Evolutionary conservation across 2,329 filamentous ascomycete species (phyloP).

Genomic region (Teratosphaeria viscida): DNA sequence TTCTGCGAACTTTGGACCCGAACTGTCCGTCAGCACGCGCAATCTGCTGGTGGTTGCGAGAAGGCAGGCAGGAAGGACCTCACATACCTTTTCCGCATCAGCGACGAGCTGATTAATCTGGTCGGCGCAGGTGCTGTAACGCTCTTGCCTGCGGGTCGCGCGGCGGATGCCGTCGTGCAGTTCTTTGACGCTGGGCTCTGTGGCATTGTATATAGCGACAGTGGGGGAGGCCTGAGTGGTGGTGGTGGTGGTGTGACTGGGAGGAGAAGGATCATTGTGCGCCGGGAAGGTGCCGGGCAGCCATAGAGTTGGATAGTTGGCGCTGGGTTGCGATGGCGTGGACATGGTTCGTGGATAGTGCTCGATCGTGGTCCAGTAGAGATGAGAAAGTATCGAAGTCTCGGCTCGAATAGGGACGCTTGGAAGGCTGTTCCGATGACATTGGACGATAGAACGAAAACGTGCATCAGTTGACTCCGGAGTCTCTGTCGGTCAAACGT

Average conservation of each 20-base stretch:
- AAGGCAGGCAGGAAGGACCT: no score
- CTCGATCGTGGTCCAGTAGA: background rate
- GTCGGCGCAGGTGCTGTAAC: background rate
- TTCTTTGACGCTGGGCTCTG: background rate
- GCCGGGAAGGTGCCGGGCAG: background rate
- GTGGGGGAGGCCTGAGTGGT: background rate
- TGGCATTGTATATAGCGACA: background rate
- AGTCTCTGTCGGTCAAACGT: background rate
- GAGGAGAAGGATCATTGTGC: background rate
- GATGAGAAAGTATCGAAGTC: background rate
- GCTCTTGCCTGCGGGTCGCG: background rate
- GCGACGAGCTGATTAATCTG: background rate
- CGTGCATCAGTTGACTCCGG: background rate
- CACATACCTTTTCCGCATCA: background rate
- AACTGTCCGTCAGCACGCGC: background rate
- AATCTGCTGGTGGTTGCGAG: background rate
- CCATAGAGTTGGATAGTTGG: background rate
- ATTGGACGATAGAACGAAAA: background rate
- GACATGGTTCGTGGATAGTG: background rate
- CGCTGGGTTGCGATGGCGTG: background rate
- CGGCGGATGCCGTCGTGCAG: background rate
- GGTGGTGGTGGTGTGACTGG: no score
- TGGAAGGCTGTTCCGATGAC: background rate
- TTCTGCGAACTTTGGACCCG: background rate
- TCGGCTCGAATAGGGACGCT: background rate